Base-by-base conservation (phyloP, 805 yeast species). In the Candida ovalis region DNA sequence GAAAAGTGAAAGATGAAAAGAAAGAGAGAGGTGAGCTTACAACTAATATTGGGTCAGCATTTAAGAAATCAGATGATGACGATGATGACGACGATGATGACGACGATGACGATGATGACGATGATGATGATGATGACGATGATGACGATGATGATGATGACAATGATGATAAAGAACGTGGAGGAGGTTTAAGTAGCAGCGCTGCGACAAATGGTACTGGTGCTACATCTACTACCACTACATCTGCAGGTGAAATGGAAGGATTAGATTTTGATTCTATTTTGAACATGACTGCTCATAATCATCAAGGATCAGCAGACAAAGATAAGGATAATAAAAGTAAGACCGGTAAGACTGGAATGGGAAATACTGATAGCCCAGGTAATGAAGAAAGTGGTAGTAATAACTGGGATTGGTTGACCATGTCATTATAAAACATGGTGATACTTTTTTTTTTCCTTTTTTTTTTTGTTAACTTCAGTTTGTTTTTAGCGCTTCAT, bases 391-490 rank as follows among this genome's bases (percentile, higher is more conserved):
- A 46, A 3, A 42, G 32, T 24, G 42, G 43, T 18, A 50, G 47
- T 41, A 59, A 58, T 42, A 69, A 66, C 48, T 73, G 77, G 77
- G 77, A 73, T 51, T 73, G 77, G 77, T 62, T 73, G 35, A 72
- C 73, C 39, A 71, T 73, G 76, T 67, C 71, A 8, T 53, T 72
- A 28, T 75, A 61, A 45, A 33, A 40, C 37, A 17, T 22, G 22
- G 28, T 10, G n/a, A n/a, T n/a, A n/a, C n/a, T 42, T 18, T 13
- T n/a, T 13, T 22, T n/a, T 22, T 15, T 17, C 19, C 28, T 40
- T 40, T 32, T 44, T 40, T 27, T 19, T 21, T 24, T 15, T 30
- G 9, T 40, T 22, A n/a, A 17, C 28, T 12, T 21, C 23, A 25
- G 18, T 10, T 35, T 19, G 33, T 19, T 21, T n/a, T 30, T 1